Evolutionary conservation across 169 alveolate genomes (phyloP), one percentile per base, ranked within the genome.

Genomic region (Plasmodium gonderi): DNA sequence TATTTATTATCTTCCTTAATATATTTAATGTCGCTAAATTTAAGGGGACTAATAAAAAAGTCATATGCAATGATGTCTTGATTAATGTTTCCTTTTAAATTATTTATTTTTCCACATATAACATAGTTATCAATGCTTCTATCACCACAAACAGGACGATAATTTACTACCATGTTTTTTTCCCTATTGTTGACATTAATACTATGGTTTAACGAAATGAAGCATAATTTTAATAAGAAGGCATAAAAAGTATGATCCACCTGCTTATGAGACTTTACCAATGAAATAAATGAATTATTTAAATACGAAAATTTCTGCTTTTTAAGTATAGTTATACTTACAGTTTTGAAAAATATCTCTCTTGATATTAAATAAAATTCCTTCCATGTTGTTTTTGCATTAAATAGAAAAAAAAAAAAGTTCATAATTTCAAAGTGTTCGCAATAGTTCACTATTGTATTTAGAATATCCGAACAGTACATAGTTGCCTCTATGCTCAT

Each of bases 381-480:
- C 45, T 90, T 90, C 94, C 94, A 90, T 6, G 94, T 90, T 69
- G 94, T 90, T 45, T 77, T 76, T 47, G 80, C 54, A 77, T 90
- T 90, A 51, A 60, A 90, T 40, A 90, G 90, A 72, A 90, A 90
- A 79, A 90, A 90, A 11, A 90, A 47, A 67, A 90, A 90, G 74
- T 90, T 90, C 8, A 90, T 47, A 77, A 72, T 90, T 77, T 90
- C 91, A 40, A 90, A 90, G 74, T 78, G 26, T 44, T 47, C 75
- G 74, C 80, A 90, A 77, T 90, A 47, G n/a, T 90, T 69, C 23
- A 90, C 36, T 47, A 90, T 72, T 26, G 64, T 77, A 26, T 64
- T 78, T 68, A 90, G 60, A 9, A 90, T 90, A 29, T 90, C 94
- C 17, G 90, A 77, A 42, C 94, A 77, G 72, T 90, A 90, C 11